Evolutionary conservation across 2,329 filamentous ascomycete genomes (phyloP).

Genomic region (Apiospora sp.): DNA sequence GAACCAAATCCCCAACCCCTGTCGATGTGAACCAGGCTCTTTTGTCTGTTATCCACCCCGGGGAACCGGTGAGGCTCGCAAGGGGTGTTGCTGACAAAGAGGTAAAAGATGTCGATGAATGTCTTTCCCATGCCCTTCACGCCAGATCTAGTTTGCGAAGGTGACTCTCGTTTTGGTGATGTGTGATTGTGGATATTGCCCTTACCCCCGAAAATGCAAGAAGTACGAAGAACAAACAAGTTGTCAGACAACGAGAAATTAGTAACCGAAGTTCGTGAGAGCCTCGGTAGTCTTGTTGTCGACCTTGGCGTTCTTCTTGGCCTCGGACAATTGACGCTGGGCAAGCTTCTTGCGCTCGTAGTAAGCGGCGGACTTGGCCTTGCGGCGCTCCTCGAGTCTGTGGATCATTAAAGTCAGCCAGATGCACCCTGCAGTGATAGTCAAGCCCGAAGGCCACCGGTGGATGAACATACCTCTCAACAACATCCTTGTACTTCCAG

Average conservation of each 20-base stretch:
- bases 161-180: constrained; percentile 38
- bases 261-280: constrained; percentile 92
- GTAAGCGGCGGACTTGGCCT: constrained; percentile 99
- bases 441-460: constrained; percentile 22
- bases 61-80: constrained; percentile 34
- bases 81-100: constrained; percentile 39
- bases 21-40: constrained; percentile 27
- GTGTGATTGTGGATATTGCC: constrained; percentile 39
- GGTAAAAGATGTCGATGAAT: constrained; percentile 39
- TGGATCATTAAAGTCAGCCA: constrained; percentile 34
- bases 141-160: constrained; percentile 46
- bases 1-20: constrained; percentile 30
- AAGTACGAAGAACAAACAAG: constrained; percentile 36
- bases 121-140: constrained; percentile 43
- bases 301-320: constrained; percentile 90
- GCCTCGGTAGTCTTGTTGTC: constrained; percentile 87
- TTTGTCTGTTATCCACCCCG: constrained; percentile 22
- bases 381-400: constrained; percentile 99
- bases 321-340: constrained; percentile 87
- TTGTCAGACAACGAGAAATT: constrained; percentile 47
- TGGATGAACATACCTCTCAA: constrained; percentile 79
- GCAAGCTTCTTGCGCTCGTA: constrained; percentile 99
- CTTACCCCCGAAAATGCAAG: constrained; percentile 39
- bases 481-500: constrained; percentile 99
- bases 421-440: not conserved